Percentiles rank a stretch among this genome's conserved stretches.
Evolutionary conservation across 768 basidiomycete species (phyloP).

Genomic region (Podaxis carcinomalis): DNA sequence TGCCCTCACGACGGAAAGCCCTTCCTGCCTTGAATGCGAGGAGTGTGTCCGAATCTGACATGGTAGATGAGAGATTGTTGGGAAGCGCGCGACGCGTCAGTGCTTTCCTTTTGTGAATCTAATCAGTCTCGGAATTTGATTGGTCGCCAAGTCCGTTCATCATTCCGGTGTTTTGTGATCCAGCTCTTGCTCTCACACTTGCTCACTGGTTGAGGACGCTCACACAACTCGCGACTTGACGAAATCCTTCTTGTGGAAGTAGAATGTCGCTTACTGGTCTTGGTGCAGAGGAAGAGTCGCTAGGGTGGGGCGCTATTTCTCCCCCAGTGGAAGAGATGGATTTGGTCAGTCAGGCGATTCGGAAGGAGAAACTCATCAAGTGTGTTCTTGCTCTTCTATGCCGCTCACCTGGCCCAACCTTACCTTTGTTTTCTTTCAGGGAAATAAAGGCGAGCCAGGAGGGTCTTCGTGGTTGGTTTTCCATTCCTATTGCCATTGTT

Average conservation of each 20-base stretch:
- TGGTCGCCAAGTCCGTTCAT: slow-evolving; percentile 5
- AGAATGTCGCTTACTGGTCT: slow-evolving; percentile 44
- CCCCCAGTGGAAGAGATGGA: slow-evolving; percentile 50
- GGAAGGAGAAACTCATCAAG: slow-evolving; percentile 78
- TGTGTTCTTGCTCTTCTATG: slow-evolving; percentile 27
- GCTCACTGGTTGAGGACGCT: neutral
- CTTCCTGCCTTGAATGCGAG: slow-evolving; percentile 70
- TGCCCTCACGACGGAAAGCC: slow-evolving; percentile 61
- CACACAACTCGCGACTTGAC: neutral
- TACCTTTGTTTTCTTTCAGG: slow-evolving; percentile 30
- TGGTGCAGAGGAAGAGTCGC: slow-evolving; percentile 33
- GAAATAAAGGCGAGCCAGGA: slow-evolving; percentile 75
- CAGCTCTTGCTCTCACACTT: neutral
- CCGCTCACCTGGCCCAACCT: neutral
- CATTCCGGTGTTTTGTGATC: neutral
- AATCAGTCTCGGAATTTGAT: slow-evolving; percentile 22
- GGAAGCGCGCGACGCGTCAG: slow-evolving; percentile 39
- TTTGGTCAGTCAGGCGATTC: slow-evolving; percentile 64
- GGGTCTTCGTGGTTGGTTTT: slow-evolving; percentile 62
- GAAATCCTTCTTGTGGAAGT: neutral
- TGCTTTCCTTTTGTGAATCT: slow-evolving; percentile 24
- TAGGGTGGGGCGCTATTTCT: slow-evolving; percentile 47
- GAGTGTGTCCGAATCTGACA: slow-evolving; percentile 36
- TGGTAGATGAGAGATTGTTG: slow-evolving; percentile 5
- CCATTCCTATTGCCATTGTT: neutral